These are phyloP conservation scores for Geranium brycei DNA, from an alignment of 345 rosid genomes.

Conservation along the genomic window DNA sequence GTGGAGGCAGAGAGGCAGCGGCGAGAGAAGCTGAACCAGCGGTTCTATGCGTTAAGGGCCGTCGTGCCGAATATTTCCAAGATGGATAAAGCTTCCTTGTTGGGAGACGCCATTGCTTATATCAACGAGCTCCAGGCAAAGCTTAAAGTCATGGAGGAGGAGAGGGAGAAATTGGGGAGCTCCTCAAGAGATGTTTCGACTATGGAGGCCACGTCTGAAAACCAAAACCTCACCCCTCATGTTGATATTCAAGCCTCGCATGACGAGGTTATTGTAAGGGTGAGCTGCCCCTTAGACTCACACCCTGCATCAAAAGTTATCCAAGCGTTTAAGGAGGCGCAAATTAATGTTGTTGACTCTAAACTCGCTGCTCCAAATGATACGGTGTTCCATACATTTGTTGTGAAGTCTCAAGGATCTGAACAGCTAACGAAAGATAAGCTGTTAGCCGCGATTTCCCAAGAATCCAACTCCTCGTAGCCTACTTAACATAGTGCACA, in stretches of 20 bases:
- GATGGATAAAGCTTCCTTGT: constrained; percentile 94
- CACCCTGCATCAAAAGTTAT: constrained; percentile 74
- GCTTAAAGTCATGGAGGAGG: constrained; percentile 66
- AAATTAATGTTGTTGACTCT: constrained; percentile 47
- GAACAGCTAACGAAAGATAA: constrained; percentile 80
- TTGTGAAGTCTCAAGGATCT: constrained; percentile 53
- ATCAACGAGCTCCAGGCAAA: constrained; percentile 89
- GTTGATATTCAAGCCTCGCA: constrained; percentile 47
- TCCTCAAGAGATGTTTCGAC: constrained; percentile 26
- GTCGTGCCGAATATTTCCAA: constrained; percentile 98
- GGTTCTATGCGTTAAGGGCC: constrained; percentile 81
- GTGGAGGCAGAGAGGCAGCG: constrained; percentile 98
- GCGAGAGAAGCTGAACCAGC: constrained; percentile 87
- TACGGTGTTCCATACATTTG: constrained; percentile 58
- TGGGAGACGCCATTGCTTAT: constrained; percentile 89
- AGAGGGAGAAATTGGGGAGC: constrained; percentile 39
- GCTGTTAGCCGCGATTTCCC: constrained; percentile 50
- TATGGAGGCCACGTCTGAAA: constrained; percentile 17
- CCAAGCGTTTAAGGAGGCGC: constrained; percentile 61
- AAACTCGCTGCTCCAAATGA: constrained; percentile 52
- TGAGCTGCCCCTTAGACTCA: constrained; percentile 59
- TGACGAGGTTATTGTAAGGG: constrained; percentile 58
- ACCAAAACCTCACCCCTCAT: constrained; percentile 21
- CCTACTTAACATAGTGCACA: constrained; percentile 22
- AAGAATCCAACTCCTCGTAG: constrained; percentile 33